A percentile compares a stretch with the other conserved stretches of the same genome.
Evolutionary conservation across 192 early-diverging fungal genomes (phyloP).

Genomic region (Coemansia sp.): DNA sequence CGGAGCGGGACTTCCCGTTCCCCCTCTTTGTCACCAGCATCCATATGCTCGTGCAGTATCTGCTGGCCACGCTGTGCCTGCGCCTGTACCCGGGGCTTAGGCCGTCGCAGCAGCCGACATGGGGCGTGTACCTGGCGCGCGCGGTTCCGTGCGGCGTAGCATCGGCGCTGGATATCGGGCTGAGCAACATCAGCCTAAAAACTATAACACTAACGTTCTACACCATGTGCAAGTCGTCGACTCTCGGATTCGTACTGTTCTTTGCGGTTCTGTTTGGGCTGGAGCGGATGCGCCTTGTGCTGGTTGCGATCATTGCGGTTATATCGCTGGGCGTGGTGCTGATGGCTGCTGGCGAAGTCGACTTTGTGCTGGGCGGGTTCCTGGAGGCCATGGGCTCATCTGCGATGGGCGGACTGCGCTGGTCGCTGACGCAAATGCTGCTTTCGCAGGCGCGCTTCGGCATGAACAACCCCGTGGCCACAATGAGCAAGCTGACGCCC

Average conservation of each 20-base stretch:
- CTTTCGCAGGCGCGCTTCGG: constrained; percentile 72
- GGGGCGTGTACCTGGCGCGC: constrained; percentile 63
- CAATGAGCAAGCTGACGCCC: constrained; percentile 81
- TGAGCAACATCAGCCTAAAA: constrained; percentile 84
- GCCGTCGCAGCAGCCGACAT: constrained; percentile 59
- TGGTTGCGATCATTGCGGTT: constrained; percentile 72
- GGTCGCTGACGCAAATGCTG: constrained; percentile 86
- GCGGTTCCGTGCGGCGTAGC: constrained; percentile 87
- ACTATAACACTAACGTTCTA: constrained; percentile 90
- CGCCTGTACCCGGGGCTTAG: constrained; percentile 61
- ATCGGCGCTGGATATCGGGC: constrained; percentile 85
- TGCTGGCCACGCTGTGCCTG: constrained; percentile 58
- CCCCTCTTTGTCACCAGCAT: constrained; percentile 84
- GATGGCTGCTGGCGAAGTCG: constrained; percentile 83
- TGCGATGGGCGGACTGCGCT: constrained; percentile 83
- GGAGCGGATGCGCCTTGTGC: constrained; percentile 69
- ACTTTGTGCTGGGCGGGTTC: constrained; percentile 78
- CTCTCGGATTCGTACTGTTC: constrained; percentile 74
- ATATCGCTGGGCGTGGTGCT: constrained; percentile 82
- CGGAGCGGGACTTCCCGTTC: constrained; percentile 79
- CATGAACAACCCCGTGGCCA: constrained; percentile 86
- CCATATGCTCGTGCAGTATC: constrained; percentile 86
- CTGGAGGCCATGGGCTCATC: constrained; percentile 77
- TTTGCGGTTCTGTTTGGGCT: constrained; percentile 90
- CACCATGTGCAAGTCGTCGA: constrained; percentile 85